These are phyloP conservation scores for Nemania serpens DNA, from an alignment of 2,329 filamentous ascomycete species.

Conservation along the genomic window DNA sequence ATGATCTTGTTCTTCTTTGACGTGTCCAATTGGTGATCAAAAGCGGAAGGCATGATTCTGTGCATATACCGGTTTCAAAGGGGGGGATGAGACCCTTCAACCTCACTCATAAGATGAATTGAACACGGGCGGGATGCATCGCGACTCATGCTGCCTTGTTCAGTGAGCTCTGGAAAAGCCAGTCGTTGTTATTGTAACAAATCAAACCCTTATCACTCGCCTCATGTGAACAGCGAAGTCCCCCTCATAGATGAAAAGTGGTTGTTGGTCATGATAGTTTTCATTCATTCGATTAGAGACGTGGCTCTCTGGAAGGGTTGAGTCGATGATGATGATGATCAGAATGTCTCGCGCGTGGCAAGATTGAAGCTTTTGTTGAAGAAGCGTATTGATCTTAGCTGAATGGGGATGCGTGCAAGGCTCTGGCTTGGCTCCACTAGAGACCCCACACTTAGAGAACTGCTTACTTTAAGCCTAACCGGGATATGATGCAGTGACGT, in stretches of 20 bases:
- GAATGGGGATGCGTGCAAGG: no score
- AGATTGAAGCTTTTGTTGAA: no score
- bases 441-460: no score
- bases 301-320: no score
- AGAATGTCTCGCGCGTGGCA: no score
- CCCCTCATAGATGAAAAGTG: neutral
- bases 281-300: neutral
- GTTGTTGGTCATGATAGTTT: neutral
- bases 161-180: slow-evolving; percentile 7
- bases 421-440: no score
- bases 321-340: no score
- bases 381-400: no score
- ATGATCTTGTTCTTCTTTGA: slow-evolving; percentile 63
- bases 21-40: slow-evolving; percentile 50
- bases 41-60: slow-evolving; percentile 53
- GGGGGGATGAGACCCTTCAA: slow-evolving; percentile 9
- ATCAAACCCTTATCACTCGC: slow-evolving; percentile 3
- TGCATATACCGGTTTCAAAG: neutral
- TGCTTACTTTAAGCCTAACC: no score
- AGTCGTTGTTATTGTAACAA: neutral
- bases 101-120: slow-evolving; percentile 16
- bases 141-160: slow-evolving; percentile 19
- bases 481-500: no score
- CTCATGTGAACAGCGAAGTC: neutral
- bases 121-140: slow-evolving; percentile 17